Evolutionary conservation across 441 rosid genomes (phyloP), one percentile per base, ranked within the genome.

Genomic region (Erysimum pusillum): DNA sequence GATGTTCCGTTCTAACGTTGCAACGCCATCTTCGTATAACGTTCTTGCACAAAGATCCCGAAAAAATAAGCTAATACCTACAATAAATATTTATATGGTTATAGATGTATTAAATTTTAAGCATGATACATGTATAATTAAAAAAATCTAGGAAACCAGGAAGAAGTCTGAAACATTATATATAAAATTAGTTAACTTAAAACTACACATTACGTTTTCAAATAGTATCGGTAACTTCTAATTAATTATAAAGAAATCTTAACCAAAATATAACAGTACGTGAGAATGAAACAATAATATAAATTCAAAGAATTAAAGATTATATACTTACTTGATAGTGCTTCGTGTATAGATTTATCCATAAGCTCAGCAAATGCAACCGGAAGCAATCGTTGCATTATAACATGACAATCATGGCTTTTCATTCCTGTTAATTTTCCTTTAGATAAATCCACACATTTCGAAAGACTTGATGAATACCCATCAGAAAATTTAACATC

Each of bases 371-470:
- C 64, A 59, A 59, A 59, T 0, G 45, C 28, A 34, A 59, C 10
- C 5, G 44, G 64, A 59, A 59, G 44, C 36, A 59, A 1, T 14
- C 31, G 64, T 11, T 59, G 64, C 64, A 59, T 59, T 10, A 59
- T 17, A 10, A 60, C 31, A 36, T 60, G 44, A 2, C 13, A 58
- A 4, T 58, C 42, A 15, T 58, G 63, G 9, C 63, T 58, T 58
- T 58, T 58, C 31, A 60, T 35, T 36, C 46, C n/a, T 9, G 9
- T 10, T 15, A 59, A 34, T 41, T 63, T 63, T 8, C 38, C 48
- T 12, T 13, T 3, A 3, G 10, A 81, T 79, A 35, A 77, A 86
- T 78, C 69, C 0, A 64, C 53, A 10, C 56, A 64, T 3, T 32
- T 28, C 10, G 42, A 64, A 7, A 63, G 9, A 28, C 41, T 63